Base-by-base conservation (phyloP, 23 red algal genomes). In the Gracilaria vermiculophylla region DNA sequence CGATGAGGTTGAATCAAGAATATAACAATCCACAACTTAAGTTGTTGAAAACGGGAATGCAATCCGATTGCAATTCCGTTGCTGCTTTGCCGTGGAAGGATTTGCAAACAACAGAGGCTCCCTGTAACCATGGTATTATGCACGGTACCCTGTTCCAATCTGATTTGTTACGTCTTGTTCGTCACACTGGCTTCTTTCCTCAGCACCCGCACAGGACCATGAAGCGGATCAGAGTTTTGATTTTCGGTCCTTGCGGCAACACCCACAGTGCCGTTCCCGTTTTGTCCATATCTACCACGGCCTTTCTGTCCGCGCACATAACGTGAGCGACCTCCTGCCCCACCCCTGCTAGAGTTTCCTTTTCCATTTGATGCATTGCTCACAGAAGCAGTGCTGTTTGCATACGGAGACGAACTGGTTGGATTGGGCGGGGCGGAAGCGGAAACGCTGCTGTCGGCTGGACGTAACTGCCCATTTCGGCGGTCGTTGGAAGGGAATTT, bases 91-190 rank as follows among this genome's bases (percentile, higher is more conserved):
- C 3, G 52, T 3, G 16, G 52, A 16, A 54, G 3, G 52, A 54
- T 54, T n/a, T 54, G 52, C 12, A 17, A 54, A 54, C 52, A 54
- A 54, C n/a, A n/a, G n/a, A n/a, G n/a, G n/a, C n/a, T n/a, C n/a
- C n/a, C n/a, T n/a, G n/a, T n/a, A n/a, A 28, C 61, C 61, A 66
- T 35, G 61, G 61, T 39, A 33, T 31, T 39, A 37, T 66, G 61
- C 61, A 66, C 61, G 61, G 61, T 39, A 66, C 61, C 11, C 61
- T 37, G 34, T 15, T 34, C 61, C 61, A 79, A 56, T 32, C 75
- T 55, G 27, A 79, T 17, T 31, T 53, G 56, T 83, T 83, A 83
- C 51, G 79, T 83, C 79, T 83, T 83, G 79, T 83, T 62, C 79
- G 43, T 57, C 12, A 58, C 43, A 66, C 79, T 83, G 6, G 79